Base-by-base conservation (phyloP, 2,329 filamentous ascomycete species). In the Ceratocystis variospora region DNA sequence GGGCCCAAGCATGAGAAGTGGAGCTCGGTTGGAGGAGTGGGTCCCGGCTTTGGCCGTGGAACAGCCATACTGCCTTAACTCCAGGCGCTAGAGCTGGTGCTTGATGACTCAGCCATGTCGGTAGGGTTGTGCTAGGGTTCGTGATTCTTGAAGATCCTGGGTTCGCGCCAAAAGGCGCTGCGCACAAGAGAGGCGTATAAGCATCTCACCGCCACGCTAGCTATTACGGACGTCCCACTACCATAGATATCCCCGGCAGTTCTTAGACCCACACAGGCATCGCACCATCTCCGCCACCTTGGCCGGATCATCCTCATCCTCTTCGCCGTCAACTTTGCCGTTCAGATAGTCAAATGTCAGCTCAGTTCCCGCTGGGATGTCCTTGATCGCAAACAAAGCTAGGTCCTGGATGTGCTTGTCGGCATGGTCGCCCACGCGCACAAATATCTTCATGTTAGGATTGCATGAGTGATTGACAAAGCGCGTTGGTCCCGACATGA, bases 391-490 rank as follows among this genome's bases (percentile, higher is more conserved):
- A 71, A 93, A 93, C 68, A 93, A 80, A 0, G 88, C 89, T 61
- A 93, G 77, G 68, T 91, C 87, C 73, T 93, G 90, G 5, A 92
- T 79, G 61, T 84, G 81, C 67, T 85, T 84, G 71, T 92, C 87
- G 0, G 87, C 83, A 68, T 89, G 86, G 71, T 92, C 89, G 63
- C 87, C 88, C 1, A 89, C 87, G 0, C 90, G 84, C 0, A 87
- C 88, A 74, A 92, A 93, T 68, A 91, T 89, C 15, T 87, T 80
- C 72, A 90, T 81, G 71, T 92, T 93, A 0, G 89, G 89, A 3
- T 89, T 83, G 73, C 89, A 93, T 1, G 83, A 88, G 73, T 94
- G 89, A 71, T 94, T 94, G 73, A 93, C 88, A 74, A 93, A 94
- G 2, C 89, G 82, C 0, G 88, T 89, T 0, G 88, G 87, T 0